Evolutionary conservation across 2,329 filamentous ascomycete genomes (phyloP), one percentile per base, ranked within the genome.

Genomic region (Alternaria longipes): DNA sequence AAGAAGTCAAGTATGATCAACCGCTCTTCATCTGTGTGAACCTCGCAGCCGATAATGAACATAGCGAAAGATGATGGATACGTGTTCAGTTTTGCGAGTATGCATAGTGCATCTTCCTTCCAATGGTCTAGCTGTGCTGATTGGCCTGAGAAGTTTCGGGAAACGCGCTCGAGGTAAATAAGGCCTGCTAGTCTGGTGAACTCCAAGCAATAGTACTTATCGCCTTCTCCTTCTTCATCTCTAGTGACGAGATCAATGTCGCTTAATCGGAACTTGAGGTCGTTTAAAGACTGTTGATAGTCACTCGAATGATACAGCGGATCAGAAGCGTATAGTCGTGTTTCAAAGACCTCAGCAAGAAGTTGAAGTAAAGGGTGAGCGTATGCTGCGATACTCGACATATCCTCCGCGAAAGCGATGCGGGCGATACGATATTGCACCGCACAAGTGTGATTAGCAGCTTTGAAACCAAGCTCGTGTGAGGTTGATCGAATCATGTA

Each of bases 401-500:
- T 49, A 0, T 32, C 32, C 1, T 49, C 14, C 8, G 28, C 18
- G 2, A 34, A 20, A 18, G 30, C 8, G 2, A 4, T 34, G 4
- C 45, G 45, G 7, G 45, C 45, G 20, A 49, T 49, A 6, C 45
- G 45, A 16, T 34, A 34, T 1, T 49, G 45, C 18, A 34, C 34
- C 12, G 34, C 1, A 22, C 45, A 49, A 1, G 5, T 12, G 1
- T 30, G 11, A 4, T 34, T 26, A 4, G 47, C 32, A 0, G 30
- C 32, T 8, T 42, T 32, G 38, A 62, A 62, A 4, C 59, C 47
- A 4, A 64, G 52, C n/a, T 50, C 56, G 24, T 28, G 14, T 1
- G 52, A 56, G 30, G 53, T 36, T 18, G 51, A 18, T 50, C 44
- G 40, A 18, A 64, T 54, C 9, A 46, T 41, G 16, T 64, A 59